Evolutionary conservation across 495 filamentous ascomycete genomes (phyloP).

Genomic region (Lentithecium fluviatile): DNA sequence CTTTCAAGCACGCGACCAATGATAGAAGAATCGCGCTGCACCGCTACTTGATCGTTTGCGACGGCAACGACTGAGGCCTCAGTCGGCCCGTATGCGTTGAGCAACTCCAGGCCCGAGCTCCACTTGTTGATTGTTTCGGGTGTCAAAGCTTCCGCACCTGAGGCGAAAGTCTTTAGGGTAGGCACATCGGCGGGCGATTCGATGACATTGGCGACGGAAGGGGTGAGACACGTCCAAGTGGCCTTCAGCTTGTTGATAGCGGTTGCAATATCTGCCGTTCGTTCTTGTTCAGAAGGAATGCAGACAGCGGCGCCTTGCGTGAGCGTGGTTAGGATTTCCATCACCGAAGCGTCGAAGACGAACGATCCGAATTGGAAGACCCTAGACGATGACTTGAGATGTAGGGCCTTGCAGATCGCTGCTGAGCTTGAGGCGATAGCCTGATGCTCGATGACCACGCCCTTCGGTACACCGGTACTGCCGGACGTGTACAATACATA

Average conservation of each 20-base stretch:
- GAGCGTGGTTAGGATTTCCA: conserved; percentile 46
- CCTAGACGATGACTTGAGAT: conserved; percentile 37
- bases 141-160: conserved; percentile 45
- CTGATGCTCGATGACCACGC: conserved; percentile 42
- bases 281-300: conserved; percentile 46
- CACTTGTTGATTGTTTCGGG: conserved; percentile 45
- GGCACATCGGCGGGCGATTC: conserved; percentile 38
- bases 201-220: conserved; percentile 50
- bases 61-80: conserved; percentile 48
- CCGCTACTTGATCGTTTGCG: conserved; percentile 26
- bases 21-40: conserved; percentile 30
- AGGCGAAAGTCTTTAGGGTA: conserved; percentile 45
- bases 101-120: conserved; percentile 45
- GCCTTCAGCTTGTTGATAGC: conserved; percentile 49
- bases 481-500: conserved; percentile 61
- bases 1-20: conserved; percentile 37
- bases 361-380: conserved; percentile 50
- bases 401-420: conserved; percentile 13
- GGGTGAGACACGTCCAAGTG: conserved; percentile 52
- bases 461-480: conserved; percentile 44
- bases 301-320: conserved; percentile 46
- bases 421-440: conserved; percentile 31
- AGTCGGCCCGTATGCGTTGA: conserved; percentile 55
- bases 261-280: conserved; percentile 50
- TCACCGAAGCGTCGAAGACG: conserved; percentile 47